Base-by-base conservation (phyloP, 306 rosid genomes). In the Medicago lupulina region DNA sequence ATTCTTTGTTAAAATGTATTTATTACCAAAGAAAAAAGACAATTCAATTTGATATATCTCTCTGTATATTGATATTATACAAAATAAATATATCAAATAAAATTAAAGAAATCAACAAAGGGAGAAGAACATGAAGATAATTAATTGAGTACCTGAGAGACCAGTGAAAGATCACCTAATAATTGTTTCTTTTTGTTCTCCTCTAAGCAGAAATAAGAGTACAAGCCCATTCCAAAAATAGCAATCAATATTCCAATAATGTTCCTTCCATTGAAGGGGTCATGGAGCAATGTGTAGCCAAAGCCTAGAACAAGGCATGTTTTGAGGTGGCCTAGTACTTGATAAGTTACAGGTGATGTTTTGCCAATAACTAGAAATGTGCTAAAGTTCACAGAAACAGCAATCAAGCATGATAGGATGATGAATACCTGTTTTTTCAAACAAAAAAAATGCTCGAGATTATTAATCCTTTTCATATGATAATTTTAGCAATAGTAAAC, bases 271-370 rank as follows among this genome's bases (percentile, higher is more conserved):
- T 96, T 90, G 89, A 95, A 95, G 38, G 99, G 99, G 65, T 95
- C 99, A 82, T 88, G 99, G 3, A 95, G 92, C 21, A 95, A 87
- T 80, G 99, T 95, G 84, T 95, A 95, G 51, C 99, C 99, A 87
- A 95, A 95, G 51, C 84, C 96, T 10, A 95, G 88, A 68, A 95
- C 96, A 80, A 95, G 96, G 80, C 99, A 95, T 12, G 99, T 95
- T 86, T 95, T 95, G 81, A 95, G 97, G 77, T 95, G 99, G 15
- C 99, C 99, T 14, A 95, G 67, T 49, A 95, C 99, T 87, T 95
- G 99, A 74, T 95, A 95, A 5, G 99, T 95, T 23, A 95, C 99
- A 0, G 99, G 99, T 7, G 99, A 95, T 76, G 99, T 95, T 87
- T 95, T 95, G 3, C 99, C 99, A 39, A 95, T 95, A 19, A 95